Percentiles rank a stretch among this genome's conserved stretches.
phyloP scores from a whole-genome alignment of 202 grass and related monocot genomes.

The Saccharum hybrid region DNA sequence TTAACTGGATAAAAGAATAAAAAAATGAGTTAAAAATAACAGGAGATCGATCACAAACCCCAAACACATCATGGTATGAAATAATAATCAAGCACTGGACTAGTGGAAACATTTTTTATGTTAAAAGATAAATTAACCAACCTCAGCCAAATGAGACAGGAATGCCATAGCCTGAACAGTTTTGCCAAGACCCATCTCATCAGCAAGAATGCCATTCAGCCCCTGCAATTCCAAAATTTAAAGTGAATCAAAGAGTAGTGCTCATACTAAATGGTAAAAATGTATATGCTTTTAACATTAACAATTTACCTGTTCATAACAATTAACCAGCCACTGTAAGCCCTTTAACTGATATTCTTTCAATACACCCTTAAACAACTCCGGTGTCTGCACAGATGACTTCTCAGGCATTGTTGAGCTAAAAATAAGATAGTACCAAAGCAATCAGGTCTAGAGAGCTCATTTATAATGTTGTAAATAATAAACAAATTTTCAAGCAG shows the following conservation, averaged over 20 bases:
- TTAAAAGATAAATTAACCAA: constrained; percentile 54
- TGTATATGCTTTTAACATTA: constrained; percentile 34
- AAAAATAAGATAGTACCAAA: constrained; percentile 51
- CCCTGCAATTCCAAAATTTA: constrained; percentile 63
- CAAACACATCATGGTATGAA: constrained; percentile 4
- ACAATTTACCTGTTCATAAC: constrained; percentile 90
- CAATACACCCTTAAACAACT: constrained; percentile 91
- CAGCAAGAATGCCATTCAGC: constrained; percentile 99
- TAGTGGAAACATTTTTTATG: constrained; percentile 12
- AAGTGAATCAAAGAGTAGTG: constrained; percentile 19
- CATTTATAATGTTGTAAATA: constrained; percentile 22
- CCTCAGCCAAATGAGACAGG: constrained; percentile 98
- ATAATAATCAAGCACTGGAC: constrained; percentile 6
- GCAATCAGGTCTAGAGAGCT: constrained; percentile 39
- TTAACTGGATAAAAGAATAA: constrained; percentile 19
- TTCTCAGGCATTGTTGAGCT: constrained; percentile 98
- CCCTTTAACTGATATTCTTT: constrained; percentile 99
- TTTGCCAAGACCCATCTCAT: constrained; percentile 99
- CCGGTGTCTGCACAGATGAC: constrained; percentile 91
- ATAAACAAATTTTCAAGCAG: constrained; percentile 33
- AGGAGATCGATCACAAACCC: not conserved
- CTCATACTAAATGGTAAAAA: constrained; percentile 22
- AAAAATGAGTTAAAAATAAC: constrained; percentile 8
- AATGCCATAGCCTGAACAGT: constrained; percentile 99
- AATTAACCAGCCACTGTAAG: constrained; percentile 99